phyloP scores from a whole-genome alignment of 2,329 filamentous ascomycete genomes.

The Exophiala spinifera region DNA sequence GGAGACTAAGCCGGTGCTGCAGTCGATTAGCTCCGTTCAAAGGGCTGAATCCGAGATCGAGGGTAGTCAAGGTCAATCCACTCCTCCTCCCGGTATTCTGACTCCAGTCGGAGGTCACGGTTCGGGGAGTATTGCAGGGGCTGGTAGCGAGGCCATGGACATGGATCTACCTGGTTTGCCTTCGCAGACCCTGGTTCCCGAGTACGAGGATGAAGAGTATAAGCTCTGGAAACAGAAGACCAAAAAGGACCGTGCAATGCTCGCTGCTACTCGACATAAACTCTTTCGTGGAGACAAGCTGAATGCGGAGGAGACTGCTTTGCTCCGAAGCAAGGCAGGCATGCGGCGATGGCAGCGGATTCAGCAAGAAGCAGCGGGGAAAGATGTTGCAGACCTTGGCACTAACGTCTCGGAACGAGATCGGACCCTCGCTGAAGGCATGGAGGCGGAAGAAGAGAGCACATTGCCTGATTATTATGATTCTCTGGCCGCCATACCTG shows the following conservation, averaged over 20 bases:
- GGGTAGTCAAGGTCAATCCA: conserved; percentile 75
- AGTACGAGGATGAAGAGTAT: conserved; percentile 85
- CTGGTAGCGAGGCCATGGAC: conserved; percentile 71
- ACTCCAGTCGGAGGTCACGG: conserved; percentile 74
- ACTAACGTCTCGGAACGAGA: conserved; percentile 36
- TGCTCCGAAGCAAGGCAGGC: conserved; percentile 77
- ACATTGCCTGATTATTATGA: conserved; percentile 95
- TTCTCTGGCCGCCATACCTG: conserved; percentile 77
- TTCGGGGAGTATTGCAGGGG: conserved; percentile 51
- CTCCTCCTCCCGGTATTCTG: conserved; percentile 67
- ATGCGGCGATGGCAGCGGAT: conserved; percentile 87
- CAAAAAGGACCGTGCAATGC: conserved; percentile 85
- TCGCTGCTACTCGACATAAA: conserved; percentile 79
- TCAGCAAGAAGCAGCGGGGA: conserved; percentile 63
- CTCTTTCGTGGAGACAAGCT: conserved; percentile 83
- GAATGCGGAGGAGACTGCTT: conserved; percentile 81
- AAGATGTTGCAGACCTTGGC: conserved; percentile 42
- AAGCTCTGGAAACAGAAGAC: conserved; percentile 99
- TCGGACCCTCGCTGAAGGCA: conserved; percentile 80
- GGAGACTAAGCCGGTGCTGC: conserved; percentile 70
- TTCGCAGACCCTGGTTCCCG: conserved; percentile 66
- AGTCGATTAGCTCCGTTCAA: conserved; percentile 46
- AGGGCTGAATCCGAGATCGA: conserved; percentile 69
- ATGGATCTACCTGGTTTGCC: conserved; percentile 76
- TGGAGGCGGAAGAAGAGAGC: conserved; percentile 80